Base-by-base conservation (phyloP, 768 basidiomycete species). In the Erythrobasidium yunnanense region DNA sequence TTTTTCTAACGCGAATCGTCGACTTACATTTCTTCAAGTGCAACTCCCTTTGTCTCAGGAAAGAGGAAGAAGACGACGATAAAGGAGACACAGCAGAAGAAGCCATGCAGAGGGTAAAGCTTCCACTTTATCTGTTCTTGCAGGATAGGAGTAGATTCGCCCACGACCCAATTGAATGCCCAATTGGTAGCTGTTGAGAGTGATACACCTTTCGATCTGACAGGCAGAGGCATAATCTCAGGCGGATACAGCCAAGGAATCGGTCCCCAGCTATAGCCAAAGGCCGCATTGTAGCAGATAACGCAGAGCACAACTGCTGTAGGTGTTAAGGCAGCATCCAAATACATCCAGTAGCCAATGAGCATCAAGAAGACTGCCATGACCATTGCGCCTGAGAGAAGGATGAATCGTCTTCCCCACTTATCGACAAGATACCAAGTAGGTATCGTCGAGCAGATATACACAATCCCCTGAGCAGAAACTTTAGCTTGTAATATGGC, bases 371-470 rank as follows among this genome's bases (percentile, higher is more conserved):
- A 81, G 32, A 84, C 75, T 15, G 85, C 86, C 91, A 93, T 95
- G 84, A 69, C 78, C 7, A 85, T 83, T 27, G 90, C 90, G 6
- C 92, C 92, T 4, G 84, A 85, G 20, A 96, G 80, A 1, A 96
- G 79, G 70, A 96, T 95, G 1, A 86, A 79, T 1, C 92, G 82
- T 54, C 92, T 82, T 8, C 92, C 92, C 83, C 88, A 88, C 3
- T 85, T 83, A 72, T 96, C 92, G 52, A 93, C 88, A 62, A 96
- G 81, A 75, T 89, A 88, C 92, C 92, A 96, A 86, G 90, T 86
- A 4, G 88, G 88, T 42, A 92, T 76, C 2, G 89, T 88, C 73
- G 85, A 86, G 13, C 87, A 77, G 23, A 88, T 73, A 70, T 90
- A 90, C 67, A 90, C 85, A 51, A 62, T 53, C 23, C 20, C 29